A percentile compares a stretch with the other conserved stretches of the same genome.
Evolutionary conservation across 2,329 filamentous ascomycete species (phyloP).

Genomic region (Beauveria sp.): DNA sequence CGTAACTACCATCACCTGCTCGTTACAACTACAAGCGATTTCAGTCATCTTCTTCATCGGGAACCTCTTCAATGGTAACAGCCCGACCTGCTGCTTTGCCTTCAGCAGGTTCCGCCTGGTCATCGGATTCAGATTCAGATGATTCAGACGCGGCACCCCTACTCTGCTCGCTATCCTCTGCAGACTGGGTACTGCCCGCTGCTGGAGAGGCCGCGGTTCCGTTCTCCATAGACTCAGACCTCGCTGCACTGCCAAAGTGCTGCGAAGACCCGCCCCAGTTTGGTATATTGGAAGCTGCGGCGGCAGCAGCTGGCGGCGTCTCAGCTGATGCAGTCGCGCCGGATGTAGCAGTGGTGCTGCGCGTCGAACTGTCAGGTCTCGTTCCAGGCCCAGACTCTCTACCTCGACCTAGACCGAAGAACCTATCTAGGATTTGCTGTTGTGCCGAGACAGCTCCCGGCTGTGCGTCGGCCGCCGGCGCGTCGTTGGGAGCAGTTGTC

Average conservation of each 20-base stretch:
- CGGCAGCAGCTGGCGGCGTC: conserved; percentile 17
- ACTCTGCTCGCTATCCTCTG: background rate
- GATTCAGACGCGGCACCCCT: conserved; percentile 2
- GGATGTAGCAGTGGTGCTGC: background rate
- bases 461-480: background rate
- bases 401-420: background rate
- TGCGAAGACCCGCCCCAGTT: conserved; percentile 45
- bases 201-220: background rate
- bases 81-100: conserved; percentile 37
- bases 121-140: conserved; percentile 10
- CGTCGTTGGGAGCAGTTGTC: background rate
- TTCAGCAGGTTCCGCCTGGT: conserved; percentile 9
- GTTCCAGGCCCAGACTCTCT: conserved; percentile 11
- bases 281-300: conserved; percentile 38
- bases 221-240: background rate
- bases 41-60: conserved; percentile 31
- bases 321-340: background rate
- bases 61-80: conserved; percentile 39
- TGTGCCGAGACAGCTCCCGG: background rate
- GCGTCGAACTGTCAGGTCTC: background rate
- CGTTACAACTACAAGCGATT: conserved; percentile 11
- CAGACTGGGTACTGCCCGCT: background rate
- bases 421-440: background rate
- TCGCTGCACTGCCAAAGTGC: conserved; percentile 32
- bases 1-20: background rate